phyloP scores from a whole-genome alignment of 2,329 filamentous ascomycete species.

The Monilinia fructigena region DNA sequence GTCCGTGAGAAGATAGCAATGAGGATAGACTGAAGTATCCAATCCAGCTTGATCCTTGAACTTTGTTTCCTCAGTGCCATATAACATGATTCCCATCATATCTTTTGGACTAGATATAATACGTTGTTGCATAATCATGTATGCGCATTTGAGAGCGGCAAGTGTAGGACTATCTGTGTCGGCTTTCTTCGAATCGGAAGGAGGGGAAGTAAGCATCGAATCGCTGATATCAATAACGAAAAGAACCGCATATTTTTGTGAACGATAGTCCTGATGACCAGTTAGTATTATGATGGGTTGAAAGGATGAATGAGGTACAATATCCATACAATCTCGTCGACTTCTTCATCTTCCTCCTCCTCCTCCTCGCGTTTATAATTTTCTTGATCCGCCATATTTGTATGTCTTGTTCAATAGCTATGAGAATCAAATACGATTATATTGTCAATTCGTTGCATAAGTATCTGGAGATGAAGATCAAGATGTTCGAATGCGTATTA shows the following conservation, averaged over 20 bases:
- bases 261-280: slow-evolving; percentile 72
- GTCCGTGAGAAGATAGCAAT: slow-evolving; percentile 89
- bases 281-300: not conserved
- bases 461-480: not conserved
- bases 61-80: slow-evolving; percentile 82
- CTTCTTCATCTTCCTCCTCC: slow-evolving; percentile 65
- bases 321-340: slow-evolving; percentile 59
- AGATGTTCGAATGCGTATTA: too few relatives aligned
- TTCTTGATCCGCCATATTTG: slow-evolving; percentile 31
- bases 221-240: slow-evolving; percentile 91
- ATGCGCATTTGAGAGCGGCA: slow-evolving; percentile 90
- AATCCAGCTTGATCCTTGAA: slow-evolving; percentile 62
- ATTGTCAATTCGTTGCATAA: not conserved
- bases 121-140: slow-evolving; percentile 93
- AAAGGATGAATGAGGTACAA: slow-evolving; percentile 23
- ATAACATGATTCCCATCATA: slow-evolving; percentile 94
- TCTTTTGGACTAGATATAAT: slow-evolving; percentile 96
- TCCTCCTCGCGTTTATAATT: slow-evolving; percentile 53
- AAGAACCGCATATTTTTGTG: slow-evolving; percentile 94
- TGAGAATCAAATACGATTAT: not conserved
- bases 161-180: slow-evolving; percentile 75
- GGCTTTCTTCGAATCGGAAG: slow-evolving; percentile 68
- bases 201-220: slow-evolving; percentile 75
- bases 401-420: not conserved
- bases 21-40: slow-evolving; percentile 68